phyloP scores from a whole-genome alignment of 2,329 filamentous ascomycete species.

The Allantophomopsis lycopodina region DNA sequence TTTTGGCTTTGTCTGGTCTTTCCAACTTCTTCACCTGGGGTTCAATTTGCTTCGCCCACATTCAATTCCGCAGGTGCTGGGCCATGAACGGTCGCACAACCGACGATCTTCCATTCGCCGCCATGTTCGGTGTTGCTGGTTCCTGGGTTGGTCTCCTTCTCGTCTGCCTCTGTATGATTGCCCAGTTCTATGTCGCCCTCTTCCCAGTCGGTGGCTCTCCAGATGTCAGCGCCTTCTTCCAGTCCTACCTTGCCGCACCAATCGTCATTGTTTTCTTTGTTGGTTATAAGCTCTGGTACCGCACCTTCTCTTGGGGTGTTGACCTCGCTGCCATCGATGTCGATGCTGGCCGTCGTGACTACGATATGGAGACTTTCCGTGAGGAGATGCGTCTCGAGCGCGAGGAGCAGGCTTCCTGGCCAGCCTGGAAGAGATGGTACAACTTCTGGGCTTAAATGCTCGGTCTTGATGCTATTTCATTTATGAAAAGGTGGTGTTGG shows the following conservation, averaged over 20 bases:
- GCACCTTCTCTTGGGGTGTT: constrained; percentile 23
- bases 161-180: constrained; percentile 53
- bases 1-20: constrained; percentile 56
- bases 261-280: constrained; percentile 46
- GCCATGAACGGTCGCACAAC: constrained; percentile 36
- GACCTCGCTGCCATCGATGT: constrained; percentile 13
- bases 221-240: constrained; percentile 40
- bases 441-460: neutral
- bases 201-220: constrained; percentile 32
- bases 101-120: constrained; percentile 27
- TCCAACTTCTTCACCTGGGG: constrained; percentile 64
- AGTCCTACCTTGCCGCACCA: constrained; percentile 38
- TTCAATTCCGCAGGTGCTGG: constrained; percentile 50
- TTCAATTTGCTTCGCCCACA: constrained; percentile 48
- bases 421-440: constrained; percentile 12
- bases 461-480: no score
- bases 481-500: no score
- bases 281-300: constrained; percentile 46
- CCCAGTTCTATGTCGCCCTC: constrained; percentile 26
- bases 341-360: constrained; percentile 16
- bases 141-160: constrained; percentile 53
- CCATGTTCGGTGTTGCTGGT: constrained; percentile 41
- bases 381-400: constrained; percentile 16
- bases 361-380: constrained; percentile 15
- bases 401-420: constrained; percentile 13